Percentiles rank a stretch among this genome's conserved stretches.
phyloP scores from a whole-genome alignment of 352 stramenopile species.

The Plasmopara viticola region DNA sequence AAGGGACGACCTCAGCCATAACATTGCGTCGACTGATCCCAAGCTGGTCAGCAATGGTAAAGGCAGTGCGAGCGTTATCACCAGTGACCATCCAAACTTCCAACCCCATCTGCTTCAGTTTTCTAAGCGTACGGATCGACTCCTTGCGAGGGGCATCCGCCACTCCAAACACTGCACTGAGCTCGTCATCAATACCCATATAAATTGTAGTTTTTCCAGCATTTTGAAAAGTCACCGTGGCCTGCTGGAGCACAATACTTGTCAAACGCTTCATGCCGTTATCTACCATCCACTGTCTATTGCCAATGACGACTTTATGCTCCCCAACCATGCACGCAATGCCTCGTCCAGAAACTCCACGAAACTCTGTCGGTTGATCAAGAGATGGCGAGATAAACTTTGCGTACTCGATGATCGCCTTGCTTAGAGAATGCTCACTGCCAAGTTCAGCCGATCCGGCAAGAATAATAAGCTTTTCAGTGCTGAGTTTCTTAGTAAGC shows the following conservation, averaged over 20 bases:
- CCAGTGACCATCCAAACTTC: constrained; percentile 99
- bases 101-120: constrained; percentile 88
- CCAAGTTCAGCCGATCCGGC: constrained; percentile 89
- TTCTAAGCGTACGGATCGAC: constrained; percentile 84
- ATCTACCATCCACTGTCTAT: constrained; percentile 86
- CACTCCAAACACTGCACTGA: constrained; percentile 79
- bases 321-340: constrained; percentile 71
- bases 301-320: constrained; percentile 88
- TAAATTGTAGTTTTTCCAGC: constrained; percentile 93
- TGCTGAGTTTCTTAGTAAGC: constrained; percentile 62
- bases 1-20: constrained; percentile 94
- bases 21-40: constrained; percentile 91
- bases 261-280: constrained; percentile 63
- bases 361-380: constrained; percentile 73
- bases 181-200: constrained; percentile 84
- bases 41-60: constrained; percentile 89
- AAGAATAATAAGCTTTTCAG: constrained; percentile 83
- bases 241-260: constrained; percentile 70
- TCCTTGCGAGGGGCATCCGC: constrained; percentile 88
- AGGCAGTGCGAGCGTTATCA: constrained; percentile 93
- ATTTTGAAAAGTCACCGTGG: constrained; percentile 76
- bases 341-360: constrained; percentile 83
- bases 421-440: constrained; percentile 93
- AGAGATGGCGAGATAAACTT: constrained; percentile 76
- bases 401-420: constrained; percentile 89